Conservation (phyloP, 805 yeast genomes). For the Candida nanaspora region DNA sequence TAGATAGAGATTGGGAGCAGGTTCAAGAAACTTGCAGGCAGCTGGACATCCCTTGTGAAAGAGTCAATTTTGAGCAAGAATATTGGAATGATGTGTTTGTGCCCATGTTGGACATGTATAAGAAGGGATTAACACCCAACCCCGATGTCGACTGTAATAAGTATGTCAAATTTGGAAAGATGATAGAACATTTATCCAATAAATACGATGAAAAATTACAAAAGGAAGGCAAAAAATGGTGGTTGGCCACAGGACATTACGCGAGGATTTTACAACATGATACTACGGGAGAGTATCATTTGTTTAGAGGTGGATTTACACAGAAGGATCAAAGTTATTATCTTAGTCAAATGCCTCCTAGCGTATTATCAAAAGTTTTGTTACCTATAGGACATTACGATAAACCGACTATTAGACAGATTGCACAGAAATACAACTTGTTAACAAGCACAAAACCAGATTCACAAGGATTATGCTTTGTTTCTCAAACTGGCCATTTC, state of each 20-base stretch:
- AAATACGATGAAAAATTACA: constrained; percentile 22
- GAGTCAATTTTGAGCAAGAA: constrained; percentile 81
- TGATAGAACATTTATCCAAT: constrained; percentile 46
- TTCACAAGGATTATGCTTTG: constrained; percentile 93
- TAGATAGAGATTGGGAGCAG: constrained; percentile 82
- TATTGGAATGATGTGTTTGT: constrained; percentile 90
- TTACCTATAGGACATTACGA: constrained; percentile 77
- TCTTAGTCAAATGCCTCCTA: constrained; percentile 55
- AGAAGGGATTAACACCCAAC: constrained; percentile 78
- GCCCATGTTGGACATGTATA: constrained; percentile 79
- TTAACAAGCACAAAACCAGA: constrained; percentile 78
- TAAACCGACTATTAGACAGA: constrained; percentile 65
- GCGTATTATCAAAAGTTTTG: constrained; percentile 40
- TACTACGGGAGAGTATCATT: constrained; percentile 28
- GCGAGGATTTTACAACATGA: constrained; percentile 40
- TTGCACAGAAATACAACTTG: constrained; percentile 50
- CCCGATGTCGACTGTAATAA: constrained; percentile 90
- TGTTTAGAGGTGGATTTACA: constrained; percentile 50
- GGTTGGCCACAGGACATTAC: constrained; percentile 90
- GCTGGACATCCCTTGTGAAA: constrained; percentile 59
- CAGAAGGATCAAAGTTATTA: constrained; percentile 90
- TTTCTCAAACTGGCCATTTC: constrained; percentile 57
- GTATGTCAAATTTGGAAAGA: constrained; percentile 78
- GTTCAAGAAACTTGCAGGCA: constrained; percentile 59
- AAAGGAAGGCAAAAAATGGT: constrained; percentile 37